phyloP scores from a whole-genome alignment of 78 protist genomes.

The Capsaspora owczarzaki region DNA sequence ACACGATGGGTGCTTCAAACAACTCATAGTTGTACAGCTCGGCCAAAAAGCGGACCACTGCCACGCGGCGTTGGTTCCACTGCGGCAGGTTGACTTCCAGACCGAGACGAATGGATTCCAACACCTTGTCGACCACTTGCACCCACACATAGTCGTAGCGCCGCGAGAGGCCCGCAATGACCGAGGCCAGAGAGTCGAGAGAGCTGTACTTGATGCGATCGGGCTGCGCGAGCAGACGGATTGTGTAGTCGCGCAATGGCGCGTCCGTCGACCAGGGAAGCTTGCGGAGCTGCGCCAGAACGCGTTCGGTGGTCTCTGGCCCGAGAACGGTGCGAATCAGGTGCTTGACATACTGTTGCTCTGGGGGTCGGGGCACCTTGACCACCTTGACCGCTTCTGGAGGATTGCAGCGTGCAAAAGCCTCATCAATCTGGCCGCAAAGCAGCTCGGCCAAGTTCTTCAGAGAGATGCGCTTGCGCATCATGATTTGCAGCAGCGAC shows the following conservation, averaged over 20 bases:
- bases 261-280: not conserved
- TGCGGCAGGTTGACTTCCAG: constrained; percentile 16
- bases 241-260: not conserved
- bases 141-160: constrained; percentile 22
- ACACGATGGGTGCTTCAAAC: constrained; percentile 18
- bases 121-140: constrained; percentile 19
- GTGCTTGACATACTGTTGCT: not conserved
- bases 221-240: constrained; percentile 29
- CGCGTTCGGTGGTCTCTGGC: not conserved
- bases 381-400: not conserved
- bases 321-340: not conserved
- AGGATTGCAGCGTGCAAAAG: constrained; percentile 9
- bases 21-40: constrained; percentile 54
- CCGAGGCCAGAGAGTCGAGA: not conserved
- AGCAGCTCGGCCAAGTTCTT: constrained; percentile 4
- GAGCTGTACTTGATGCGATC: constrained; percentile 24
- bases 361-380: not conserved
- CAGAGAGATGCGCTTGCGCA: not conserved
- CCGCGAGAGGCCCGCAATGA: constrained; percentile 35
- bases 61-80: constrained; percentile 46
- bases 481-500: constrained; percentile 33
- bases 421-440: constrained; percentile 18
- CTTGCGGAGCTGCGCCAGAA: not conserved
- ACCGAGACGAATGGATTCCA: constrained; percentile 28
- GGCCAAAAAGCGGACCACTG: constrained; percentile 26